These are phyloP conservation scores for Maudiozyma pseudohumilis DNA, from an alignment of 805 yeast genomes.

Conservation along the genomic window DNA sequence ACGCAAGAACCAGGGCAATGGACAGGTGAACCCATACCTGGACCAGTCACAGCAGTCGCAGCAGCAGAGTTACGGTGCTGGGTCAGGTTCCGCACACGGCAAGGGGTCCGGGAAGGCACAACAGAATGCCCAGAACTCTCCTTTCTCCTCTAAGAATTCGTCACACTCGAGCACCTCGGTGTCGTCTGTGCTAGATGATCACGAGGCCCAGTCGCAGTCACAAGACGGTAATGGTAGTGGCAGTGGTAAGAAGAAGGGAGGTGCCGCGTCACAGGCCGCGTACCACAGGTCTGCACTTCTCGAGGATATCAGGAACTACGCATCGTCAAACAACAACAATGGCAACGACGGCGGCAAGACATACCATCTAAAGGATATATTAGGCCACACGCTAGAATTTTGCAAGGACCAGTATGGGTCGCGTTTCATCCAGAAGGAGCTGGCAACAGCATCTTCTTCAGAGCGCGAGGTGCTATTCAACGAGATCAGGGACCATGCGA, in stretches of 20 bases:
- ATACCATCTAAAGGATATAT: constrained; percentile 58
- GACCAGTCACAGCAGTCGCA: no score
- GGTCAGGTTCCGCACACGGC: constrained; percentile 1
- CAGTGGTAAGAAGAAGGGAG: constrained; percentile 8
- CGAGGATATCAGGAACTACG: constrained; percentile 59
- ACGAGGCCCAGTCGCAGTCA: constrained; percentile 1
- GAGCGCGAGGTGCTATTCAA: constrained; percentile 76
- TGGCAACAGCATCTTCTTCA: constrained; percentile 50
- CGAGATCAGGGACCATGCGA: constrained; percentile 66
- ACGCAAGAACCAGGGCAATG: background rate
- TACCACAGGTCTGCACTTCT: constrained; percentile 68
- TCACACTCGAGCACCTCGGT: constrained; percentile 13
- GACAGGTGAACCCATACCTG: constrained; percentile 16
- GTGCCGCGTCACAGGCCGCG: constrained; percentile 30
- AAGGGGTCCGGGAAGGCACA: constrained; percentile 3
- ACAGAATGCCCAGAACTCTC: background rate
- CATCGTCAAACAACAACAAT: constrained; percentile 4
- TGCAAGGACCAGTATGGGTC: constrained; percentile 97
- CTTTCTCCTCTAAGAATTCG: constrained; percentile 8
- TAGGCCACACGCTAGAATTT: constrained; percentile 83
- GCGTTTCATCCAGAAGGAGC: constrained; percentile 85
- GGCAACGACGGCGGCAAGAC: constrained; percentile 41
- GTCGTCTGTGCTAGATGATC: constrained; percentile 5
- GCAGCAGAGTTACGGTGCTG: no score
- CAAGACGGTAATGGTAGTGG: constrained; percentile 12